These are phyloP conservation scores for Biscogniauxia mediterranea DNA, from an alignment of 2,329 filamentous ascomycete genomes.

Conservation along the genomic window DNA sequence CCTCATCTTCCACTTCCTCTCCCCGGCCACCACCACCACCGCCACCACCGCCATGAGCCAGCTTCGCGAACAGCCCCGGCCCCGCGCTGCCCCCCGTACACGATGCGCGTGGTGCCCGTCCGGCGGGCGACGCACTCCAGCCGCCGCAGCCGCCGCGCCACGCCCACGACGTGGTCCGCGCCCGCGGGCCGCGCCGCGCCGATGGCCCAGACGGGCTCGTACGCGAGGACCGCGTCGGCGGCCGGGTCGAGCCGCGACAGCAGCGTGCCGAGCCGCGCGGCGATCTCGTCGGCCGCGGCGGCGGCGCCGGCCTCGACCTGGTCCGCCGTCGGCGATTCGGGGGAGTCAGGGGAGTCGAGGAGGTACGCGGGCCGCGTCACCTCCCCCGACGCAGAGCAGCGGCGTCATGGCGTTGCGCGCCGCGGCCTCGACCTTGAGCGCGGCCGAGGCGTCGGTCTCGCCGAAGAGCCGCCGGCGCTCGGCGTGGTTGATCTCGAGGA, in stretches of 20 bases:
- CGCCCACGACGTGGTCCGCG: conserved; percentile 68
- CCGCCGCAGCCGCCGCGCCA: conserved; percentile 62
- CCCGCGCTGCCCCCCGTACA: conserved; percentile 86
- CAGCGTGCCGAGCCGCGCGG: conserved; percentile 59
- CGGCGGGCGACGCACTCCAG: conserved; percentile 51
- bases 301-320: conserved; percentile 42
- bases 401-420: conserved; percentile 70
- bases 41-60: conserved; percentile 33
- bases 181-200: conserved; percentile 70
- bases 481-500: conserved; percentile 80
- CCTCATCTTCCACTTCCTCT: no score
- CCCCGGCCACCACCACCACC: no score
- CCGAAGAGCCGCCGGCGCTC: conserved; percentile 71
- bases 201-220: conserved; percentile 89
- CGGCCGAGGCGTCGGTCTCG: conserved; percentile 69
- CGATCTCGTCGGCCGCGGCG: conserved; percentile 64
- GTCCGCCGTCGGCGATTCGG: conserved; percentile 42
- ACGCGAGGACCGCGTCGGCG: conserved; percentile 73
- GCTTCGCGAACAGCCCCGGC: conserved; percentile 67
- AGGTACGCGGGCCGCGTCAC: conserved; percentile 35
- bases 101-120: conserved; percentile 60
- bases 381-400: conserved; percentile 79
- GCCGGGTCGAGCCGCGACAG: conserved; percentile 49
- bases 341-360: no score
- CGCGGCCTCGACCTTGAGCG: conserved; percentile 67